A percentile compares a stretch with the other conserved stretches of the same genome.
Conservation (phyloP, 2,329 filamentous ascomycete species). For the Fusarium piperis region DNA sequence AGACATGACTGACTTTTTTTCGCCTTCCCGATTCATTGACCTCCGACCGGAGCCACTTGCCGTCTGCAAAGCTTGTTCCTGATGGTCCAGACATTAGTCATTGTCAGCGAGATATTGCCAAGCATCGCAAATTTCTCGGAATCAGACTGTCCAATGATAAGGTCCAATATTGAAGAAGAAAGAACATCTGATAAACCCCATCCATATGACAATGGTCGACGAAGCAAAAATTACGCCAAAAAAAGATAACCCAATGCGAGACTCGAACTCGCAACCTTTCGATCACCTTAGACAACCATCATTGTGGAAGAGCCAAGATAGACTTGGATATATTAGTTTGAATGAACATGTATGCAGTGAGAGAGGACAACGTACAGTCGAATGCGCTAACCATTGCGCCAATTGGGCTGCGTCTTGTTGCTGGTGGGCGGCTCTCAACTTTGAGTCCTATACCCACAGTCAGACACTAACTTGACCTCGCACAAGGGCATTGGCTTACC, state of each 20-base stretch:
- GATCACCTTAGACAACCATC: not conserved
- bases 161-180: not conserved
- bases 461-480: too few relatives aligned
- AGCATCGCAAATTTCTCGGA: not conserved
- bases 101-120: not conserved
- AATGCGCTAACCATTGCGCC: slow-evolving; percentile 2
- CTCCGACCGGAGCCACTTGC: slow-evolving; percentile 8
- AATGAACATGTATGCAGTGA: not conserved
- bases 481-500: not conserved
- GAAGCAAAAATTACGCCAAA: not conserved
- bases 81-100: not conserved
- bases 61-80: not conserved
- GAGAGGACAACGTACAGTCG: not conserved
- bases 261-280: slow-evolving; percentile 1
- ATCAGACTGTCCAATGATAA: not conserved
- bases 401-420: not conserved
- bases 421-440: not conserved
- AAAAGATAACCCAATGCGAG: not conserved
- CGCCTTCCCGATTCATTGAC: not conserved
- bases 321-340: not conserved
- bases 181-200: not conserved
- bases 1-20: slow-evolving; percentile 15
- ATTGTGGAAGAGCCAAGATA: not conserved
- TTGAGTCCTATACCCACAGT: not conserved
- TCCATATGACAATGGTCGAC: not conserved